These are phyloP conservation scores for Sesbania bispinosa DNA, from an alignment of 306 rosid species.

Conservation along the genomic window DNA sequence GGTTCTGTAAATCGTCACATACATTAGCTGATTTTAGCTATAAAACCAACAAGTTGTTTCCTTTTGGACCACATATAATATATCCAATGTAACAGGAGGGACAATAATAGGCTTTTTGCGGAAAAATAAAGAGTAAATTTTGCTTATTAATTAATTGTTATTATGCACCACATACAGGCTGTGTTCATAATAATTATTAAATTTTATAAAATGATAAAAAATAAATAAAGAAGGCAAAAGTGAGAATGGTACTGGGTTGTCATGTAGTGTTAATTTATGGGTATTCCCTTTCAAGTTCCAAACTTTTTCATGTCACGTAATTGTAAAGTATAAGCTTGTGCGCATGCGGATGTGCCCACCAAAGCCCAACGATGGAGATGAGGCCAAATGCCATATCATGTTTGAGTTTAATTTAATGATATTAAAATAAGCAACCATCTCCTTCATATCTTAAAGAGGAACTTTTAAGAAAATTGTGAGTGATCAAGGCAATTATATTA, in stretches of 20 bases:
- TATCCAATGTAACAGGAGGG: slow-evolving; percentile 29
- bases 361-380: slow-evolving; percentile 20
- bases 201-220: background rate
- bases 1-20: slow-evolving; percentile 16
- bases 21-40: too few relatives aligned
- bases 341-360: slow-evolving; percentile 38
- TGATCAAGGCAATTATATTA: background rate
- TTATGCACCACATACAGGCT: slow-evolving; percentile 23
- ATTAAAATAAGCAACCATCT: slow-evolving; percentile 4
- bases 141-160: background rate
- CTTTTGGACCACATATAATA: slow-evolving; percentile 12
- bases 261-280: slow-evolving; percentile 2
- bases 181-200: background rate
- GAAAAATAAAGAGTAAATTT: background rate
- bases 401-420: slow-evolving; percentile 8
- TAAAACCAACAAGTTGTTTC: slow-evolving; percentile 15
- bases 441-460: slow-evolving; percentile 10
- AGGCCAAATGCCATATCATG: slow-evolving; percentile 26
- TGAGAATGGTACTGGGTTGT: slow-evolving; percentile 13
- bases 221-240: background rate
- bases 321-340: slow-evolving; percentile 24
- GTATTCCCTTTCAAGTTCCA: background rate
- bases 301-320: background rate
- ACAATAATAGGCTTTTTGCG: slow-evolving; percentile 19
- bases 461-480: background rate